These are phyloP conservation scores for Conticribra weissflogii DNA, from an alignment of 108 stramenopile species.

Conservation along the genomic window DNA sequence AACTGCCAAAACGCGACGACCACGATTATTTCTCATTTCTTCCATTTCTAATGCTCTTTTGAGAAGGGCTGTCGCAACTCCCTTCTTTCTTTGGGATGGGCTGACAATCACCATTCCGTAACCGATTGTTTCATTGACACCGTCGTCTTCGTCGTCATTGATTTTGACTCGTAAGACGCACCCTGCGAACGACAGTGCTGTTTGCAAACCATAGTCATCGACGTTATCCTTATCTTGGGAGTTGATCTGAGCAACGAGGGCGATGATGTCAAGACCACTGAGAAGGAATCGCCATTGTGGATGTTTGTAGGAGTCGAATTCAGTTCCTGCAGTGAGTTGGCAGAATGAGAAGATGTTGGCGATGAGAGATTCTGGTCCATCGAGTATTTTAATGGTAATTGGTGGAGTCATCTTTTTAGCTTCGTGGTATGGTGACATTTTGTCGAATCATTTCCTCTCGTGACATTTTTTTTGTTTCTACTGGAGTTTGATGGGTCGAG, in stretches of 20 bases:
- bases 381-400: background rate
- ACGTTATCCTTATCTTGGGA: background rate
- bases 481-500: too few species aligned
- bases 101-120: background rate
- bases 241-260: background rate
- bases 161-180: background rate
- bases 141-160: too few species aligned
- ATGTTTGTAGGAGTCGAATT: background rate
- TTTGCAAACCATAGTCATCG: too few species aligned
- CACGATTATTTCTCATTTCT: background rate
- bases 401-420: too few species aligned
- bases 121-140: background rate
- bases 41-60: background rate
- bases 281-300: background rate
- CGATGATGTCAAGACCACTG: background rate
- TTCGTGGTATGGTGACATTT: too few species aligned
- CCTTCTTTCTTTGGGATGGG: constrained; percentile 1
- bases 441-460: too few species aligned
- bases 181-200: background rate
- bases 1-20: background rate
- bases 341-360: background rate
- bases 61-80: background rate
- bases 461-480: too few species aligned
- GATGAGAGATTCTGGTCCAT: background rate
- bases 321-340: background rate